These are phyloP conservation scores for Melocanna baccifera DNA, from an alignment of 176 grass and related monocot species.

Conservation along the genomic window DNA sequence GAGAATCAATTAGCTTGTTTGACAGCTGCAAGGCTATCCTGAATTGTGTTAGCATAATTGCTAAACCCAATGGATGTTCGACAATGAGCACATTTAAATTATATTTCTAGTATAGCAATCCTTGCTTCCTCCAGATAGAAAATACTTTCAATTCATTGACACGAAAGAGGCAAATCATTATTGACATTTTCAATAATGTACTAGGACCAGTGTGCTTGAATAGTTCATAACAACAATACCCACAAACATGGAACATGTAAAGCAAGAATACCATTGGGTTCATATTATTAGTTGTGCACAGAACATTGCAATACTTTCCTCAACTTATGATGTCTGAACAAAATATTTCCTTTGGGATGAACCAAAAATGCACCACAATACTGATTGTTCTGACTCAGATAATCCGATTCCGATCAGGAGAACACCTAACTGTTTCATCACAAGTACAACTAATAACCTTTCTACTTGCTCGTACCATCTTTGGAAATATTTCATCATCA, in stretches of 20 bases:
- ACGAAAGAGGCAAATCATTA: background rate
- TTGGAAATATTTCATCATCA: background rate
- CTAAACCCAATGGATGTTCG: background rate
- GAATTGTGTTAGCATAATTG: background rate
- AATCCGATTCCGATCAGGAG: background rate
- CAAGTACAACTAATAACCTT: background rate
- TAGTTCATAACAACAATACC: background rate
- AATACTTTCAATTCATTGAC: background rate
- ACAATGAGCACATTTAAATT: background rate
- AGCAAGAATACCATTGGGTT: background rate
- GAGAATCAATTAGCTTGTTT: constrained; percentile 1
- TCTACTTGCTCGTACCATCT: background rate
- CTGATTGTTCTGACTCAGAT: background rate
- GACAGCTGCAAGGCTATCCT: background rate
- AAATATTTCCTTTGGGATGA: background rate
- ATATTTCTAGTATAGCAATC: background rate
- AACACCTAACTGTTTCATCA: background rate
- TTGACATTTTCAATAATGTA: background rate
- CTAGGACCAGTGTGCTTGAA: background rate
- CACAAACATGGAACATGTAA: background rate
- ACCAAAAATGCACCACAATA: background rate
- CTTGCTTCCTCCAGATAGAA: background rate
- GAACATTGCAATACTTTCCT: background rate
- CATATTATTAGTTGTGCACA: background rate
- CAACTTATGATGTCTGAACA: background rate